Evolutionary conservation across 2,329 filamentous ascomycete genomes (phyloP), one percentile per base, ranked within the genome.

Genomic region (Aspergillus sergii): DNA sequence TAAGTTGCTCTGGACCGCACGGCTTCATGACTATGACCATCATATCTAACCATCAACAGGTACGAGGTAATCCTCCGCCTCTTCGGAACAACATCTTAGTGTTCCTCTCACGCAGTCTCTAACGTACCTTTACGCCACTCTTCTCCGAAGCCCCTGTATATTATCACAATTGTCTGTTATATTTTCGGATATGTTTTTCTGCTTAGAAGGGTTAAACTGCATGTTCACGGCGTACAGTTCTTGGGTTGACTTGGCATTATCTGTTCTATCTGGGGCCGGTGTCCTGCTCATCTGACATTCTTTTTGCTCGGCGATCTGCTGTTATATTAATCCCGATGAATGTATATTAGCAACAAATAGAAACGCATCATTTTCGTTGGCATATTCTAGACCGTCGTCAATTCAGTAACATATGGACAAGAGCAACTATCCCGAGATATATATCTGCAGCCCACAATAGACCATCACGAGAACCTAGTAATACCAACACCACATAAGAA

Each of bases 1-100:
- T 97, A 84, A 74, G 73, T 68, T 59, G 43, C 21, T 43, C 41
- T 61, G 28, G 57, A n/a, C 28, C 7, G 4, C 16, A n/a, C 8
- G 45, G n/a, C 54, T 23, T 1, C 26, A 26, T 54, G 34, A 45
- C n/a, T 30, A 43, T 68, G 71, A n/a, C 5, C 64, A 69, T 66
- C 21, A 66, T 61, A 39, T 75, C 75, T 77, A 65, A 80, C 75
- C 43, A 69, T 69, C 70, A 14, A 39, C 59, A 75, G 74, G 68
- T 77, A 78, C 58, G 76, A 77, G 64, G 67, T 77, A 45, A 73
- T 76, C 58, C 63, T 77, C 28, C 71, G 74, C 28, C 65, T 76
- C 30, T 75, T 73, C 51, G 75, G 74, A 48, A 76, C 75, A 46
- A 78, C 76, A 10, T 71, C 73, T 59, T 77, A 69, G 64, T 54